Percentiles rank a stretch among this genome's conserved stretches.
Evolutionary conservation across 164 flowering plant species (phyloP).

Genomic region (Liriodendron chinense): DNA sequence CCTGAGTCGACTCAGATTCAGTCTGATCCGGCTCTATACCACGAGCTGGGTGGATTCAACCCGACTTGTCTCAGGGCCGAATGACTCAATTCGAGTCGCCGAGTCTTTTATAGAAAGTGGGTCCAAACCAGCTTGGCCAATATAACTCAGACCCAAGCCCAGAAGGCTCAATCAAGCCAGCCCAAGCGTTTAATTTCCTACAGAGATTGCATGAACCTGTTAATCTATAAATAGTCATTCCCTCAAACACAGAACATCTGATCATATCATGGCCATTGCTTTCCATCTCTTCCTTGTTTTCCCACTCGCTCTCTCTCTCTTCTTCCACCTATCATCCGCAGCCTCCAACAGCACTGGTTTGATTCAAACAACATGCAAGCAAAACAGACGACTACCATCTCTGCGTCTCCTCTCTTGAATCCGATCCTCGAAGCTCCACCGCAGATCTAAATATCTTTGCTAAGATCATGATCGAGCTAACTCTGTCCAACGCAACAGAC

Average conservation of each 20-base stretch:
- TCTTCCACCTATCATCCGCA: not conserved
- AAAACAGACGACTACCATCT: not conserved
- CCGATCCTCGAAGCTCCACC: slow-evolving; percentile 7
- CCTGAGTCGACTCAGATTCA: no score
- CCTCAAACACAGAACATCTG: slow-evolving; percentile 11
- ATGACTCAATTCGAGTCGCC: no score
- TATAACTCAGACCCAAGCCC: no score
- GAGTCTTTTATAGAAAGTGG: no score
- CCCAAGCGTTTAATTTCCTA: no score
- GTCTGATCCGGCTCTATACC: no score
- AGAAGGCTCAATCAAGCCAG: no score
- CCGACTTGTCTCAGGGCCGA: no score
- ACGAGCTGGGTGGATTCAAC: no score
- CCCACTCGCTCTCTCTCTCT: not conserved
- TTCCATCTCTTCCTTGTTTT: not conserved
- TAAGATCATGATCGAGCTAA: not conserved
- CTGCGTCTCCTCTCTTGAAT: not conserved
- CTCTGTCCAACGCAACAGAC: not conserved
- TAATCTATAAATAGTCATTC: not conserved
- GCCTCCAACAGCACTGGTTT: not conserved
- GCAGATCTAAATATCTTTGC: not conserved
- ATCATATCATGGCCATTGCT: slow-evolving; percentile 14
- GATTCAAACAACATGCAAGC: not conserved
- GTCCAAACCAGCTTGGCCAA: no score
- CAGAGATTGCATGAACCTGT: no score